Conservation (phyloP, 2,329 filamentous ascomycete genomes). For the Didymella sp. region DNA sequence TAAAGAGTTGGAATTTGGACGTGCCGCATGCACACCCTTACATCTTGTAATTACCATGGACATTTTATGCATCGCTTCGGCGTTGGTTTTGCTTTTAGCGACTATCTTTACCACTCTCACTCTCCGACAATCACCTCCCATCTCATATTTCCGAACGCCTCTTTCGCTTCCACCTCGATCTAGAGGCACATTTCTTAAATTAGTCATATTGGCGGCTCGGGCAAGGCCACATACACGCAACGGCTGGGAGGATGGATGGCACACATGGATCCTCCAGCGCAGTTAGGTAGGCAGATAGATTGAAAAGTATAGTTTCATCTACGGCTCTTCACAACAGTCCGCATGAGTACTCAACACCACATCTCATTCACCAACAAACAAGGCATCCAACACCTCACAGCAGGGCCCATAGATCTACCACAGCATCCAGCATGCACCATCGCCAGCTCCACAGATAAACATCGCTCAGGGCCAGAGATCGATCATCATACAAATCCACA, state of each 20-base stretch:
- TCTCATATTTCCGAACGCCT: conserved; percentile 1
- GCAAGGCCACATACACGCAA: neutral
- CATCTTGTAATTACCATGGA: conserved; percentile 17
- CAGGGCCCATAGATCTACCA: too few species aligned
- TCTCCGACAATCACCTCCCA: neutral
- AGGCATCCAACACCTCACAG: too few species aligned
- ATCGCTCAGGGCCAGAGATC: too few species aligned
- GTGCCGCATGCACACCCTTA: conserved; percentile 4
- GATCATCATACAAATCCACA: too few species aligned
- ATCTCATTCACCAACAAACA: too few species aligned
- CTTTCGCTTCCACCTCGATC: neutral
- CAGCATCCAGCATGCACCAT: too few species aligned
- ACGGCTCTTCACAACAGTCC: neutral
- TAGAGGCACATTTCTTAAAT: neutral
- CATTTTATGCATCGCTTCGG: conserved; percentile 18
- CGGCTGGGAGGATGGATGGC: neutral
- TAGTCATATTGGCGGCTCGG: neutral
- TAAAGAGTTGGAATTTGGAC: conserved; percentile 5
- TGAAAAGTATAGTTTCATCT: neutral
- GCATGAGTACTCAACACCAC: too few species aligned
- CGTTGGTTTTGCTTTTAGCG: conserved; percentile 3
- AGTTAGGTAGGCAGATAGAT: conserved; percentile 9
- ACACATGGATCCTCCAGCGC: conserved; percentile 2
- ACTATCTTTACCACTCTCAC: conserved; percentile 1
- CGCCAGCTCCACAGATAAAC: too few species aligned